Evolutionary conservation across 352 stramenopile genomes (phyloP), one percentile per base, ranked within the genome.

Genomic region (Globisporangium splendens): DNA sequence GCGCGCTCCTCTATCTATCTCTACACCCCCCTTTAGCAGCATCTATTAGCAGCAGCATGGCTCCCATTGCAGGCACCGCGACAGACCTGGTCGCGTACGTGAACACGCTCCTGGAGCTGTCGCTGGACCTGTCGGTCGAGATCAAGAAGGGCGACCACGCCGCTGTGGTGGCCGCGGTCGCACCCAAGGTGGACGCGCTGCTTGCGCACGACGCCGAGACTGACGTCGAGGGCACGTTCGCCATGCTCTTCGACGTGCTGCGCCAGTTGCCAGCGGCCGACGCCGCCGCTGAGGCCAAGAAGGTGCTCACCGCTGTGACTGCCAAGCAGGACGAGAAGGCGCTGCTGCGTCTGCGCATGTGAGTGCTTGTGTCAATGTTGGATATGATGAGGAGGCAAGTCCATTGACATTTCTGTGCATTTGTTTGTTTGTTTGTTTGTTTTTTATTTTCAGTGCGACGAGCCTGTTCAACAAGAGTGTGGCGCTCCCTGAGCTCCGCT

Each of bases 401-500:
- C 28, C 28, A 44, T n/a, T 44, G 39, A 44, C 39, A 2, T n/a
- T 44, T 44, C n/a, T n/a, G n/a, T n/a, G n/a, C n/a, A n/a, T 46
- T 10, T 62, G 39, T 56, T 5, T 58, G n/a, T n/a, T 18, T n/a
- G 18, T 17, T 17, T 41, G 13, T 18, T 31, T 41, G 17, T 8
- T 54, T 21, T 61, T 31, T 54, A 28, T 20, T 47, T 50, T 17
- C 48, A 88, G 78, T 58, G 66, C 78, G 8, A 75, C 83, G 18
- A 76, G 77, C 48, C 59, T 93, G 33, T 92, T 93, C 63, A 95
- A 92, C 70, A 88, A 88, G 66, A 72, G 74, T 44, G 70, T 73
- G 41, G 66, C 54, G 17, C 62, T 89, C 50, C 77, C 77, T 10
- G 68, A 76, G 61, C 66, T 91, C 47, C 83, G 86, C 59, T 88